These are phyloP conservation scores for Sclerotinia subarctica DNA, from an alignment of 2,329 filamentous ascomycete genomes.

Conservation along the genomic window DNA sequence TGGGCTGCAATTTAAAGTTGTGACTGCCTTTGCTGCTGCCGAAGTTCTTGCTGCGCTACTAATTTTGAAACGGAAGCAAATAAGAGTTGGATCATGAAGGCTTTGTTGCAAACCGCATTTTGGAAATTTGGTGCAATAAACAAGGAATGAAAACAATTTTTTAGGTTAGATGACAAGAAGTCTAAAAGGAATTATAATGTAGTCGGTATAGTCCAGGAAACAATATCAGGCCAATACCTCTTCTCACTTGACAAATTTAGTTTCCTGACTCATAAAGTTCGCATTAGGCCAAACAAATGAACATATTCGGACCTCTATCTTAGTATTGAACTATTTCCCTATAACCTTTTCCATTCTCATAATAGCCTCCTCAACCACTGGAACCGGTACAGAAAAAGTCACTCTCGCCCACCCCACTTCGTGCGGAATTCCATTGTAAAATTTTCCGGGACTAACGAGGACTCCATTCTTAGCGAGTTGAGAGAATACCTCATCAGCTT, in stretches of 20 bases:
- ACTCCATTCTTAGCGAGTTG: not conserved
- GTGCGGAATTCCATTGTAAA: not conserved
- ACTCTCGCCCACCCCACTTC: slow-evolving; percentile 7
- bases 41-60: not conserved
- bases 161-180: too few species aligned
- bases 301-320: not conserved
- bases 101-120: not conserved
- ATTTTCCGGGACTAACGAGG: not conserved
- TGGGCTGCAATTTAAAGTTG: slow-evolving; percentile 7
- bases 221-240: not conserved
- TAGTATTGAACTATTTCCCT: not conserved
- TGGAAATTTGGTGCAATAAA: not conserved
- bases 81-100: not conserved
- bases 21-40: slow-evolving; percentile 5
- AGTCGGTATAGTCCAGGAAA: not conserved
- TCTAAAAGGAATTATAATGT: too few species aligned
- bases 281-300: not conserved
- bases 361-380: not conserved
- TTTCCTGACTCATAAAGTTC: not conserved
- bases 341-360: not conserved
- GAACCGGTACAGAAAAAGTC: not conserved
- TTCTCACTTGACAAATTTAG: not conserved
- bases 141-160: too few species aligned
- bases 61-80: not conserved
- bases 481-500: not conserved